Percentiles rank a stretch among this genome's conserved stretches.
These are phyloP conservation scores for Hevea brasiliensis DNA, from an alignment of 345 rosid genomes.

Conservation along the genomic window DNA sequence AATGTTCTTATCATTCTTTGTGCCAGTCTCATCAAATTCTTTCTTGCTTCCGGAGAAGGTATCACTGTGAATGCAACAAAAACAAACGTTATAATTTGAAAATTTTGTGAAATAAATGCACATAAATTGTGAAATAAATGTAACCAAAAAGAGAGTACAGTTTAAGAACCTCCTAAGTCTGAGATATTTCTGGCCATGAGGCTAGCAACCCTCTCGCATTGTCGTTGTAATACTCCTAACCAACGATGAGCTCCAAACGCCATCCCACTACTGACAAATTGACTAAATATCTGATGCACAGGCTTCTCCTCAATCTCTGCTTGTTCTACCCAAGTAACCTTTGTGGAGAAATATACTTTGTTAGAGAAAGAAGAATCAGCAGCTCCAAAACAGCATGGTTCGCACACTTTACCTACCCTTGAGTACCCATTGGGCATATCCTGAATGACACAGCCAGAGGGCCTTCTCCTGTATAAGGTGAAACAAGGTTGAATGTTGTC, in stretches of 20 bases:
- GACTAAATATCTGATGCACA: constrained; percentile 55
- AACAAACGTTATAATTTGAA: too few relatives aligned
- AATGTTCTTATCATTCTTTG: constrained; percentile 84
- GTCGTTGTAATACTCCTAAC: constrained; percentile 70
- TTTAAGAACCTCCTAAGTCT: constrained; percentile 70
- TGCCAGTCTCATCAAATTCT: constrained; percentile 75
- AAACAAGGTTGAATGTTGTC: constrained; percentile 46
- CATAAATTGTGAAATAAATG: too few relatives aligned
- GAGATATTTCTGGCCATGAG: constrained; percentile 86
- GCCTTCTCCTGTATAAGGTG: constrained; percentile 59
- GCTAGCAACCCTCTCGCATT: constrained; percentile 87
- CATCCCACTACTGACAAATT: constrained; percentile 49
- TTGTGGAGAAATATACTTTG: not conserved
- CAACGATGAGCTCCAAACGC: constrained; percentile 95
- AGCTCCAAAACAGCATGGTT: too few relatives aligned
- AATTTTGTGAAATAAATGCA: too few relatives aligned
- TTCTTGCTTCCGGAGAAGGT: constrained; percentile 69
- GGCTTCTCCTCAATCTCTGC: constrained; percentile 73
- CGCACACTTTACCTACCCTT: constrained; percentile 45
- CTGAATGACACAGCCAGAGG: constrained; percentile 88
- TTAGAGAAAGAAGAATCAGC: too few relatives aligned
- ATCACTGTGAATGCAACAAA: constrained; percentile 48
- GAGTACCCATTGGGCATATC: constrained; percentile 99
- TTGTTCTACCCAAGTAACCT: constrained; percentile 91
- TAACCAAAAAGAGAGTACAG: too few relatives aligned